Evolutionary conservation across 768 basidiomycete species (phyloP), one percentile per base, ranked within the genome.

Genomic region (Pleurotus ostreatus): DNA sequence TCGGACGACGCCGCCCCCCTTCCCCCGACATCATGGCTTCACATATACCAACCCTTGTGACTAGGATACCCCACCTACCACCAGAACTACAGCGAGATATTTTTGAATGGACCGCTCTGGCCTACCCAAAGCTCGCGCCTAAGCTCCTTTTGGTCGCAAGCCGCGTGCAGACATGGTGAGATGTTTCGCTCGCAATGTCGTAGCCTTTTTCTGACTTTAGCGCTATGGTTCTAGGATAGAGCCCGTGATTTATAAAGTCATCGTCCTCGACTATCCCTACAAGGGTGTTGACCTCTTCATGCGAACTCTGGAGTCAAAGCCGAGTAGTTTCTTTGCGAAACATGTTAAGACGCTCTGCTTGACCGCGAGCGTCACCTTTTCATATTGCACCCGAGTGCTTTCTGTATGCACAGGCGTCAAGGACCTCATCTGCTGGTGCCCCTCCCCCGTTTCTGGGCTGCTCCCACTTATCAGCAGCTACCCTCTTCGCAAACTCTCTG

Each of bases 321-420:
- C 75, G 1, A 49, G 63, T 16, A 59, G 60, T 15, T 77, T 77
- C 63, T 73, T 77, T 54, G 65, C 68, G 4, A 55, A 56, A 13
- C 59, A 70, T 59, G 75, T 77, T 56, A 74, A 71, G 60, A 65
- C 64, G 46, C 66, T 78, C 5, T 77, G 75, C 58, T 56, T 78
- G 55, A 69, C 74, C 3, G 65, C 68, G 2, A 68, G 68, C 12
- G 68, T 74, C 38, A 51, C 55, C n/a, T 59, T 63, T 26, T 23
- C 37, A n/a, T 58, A 70, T 52, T 70, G 72, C 13, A 61, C 59
- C 40, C 62, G 56, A n/a, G 69, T 77, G 44, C 62, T 77, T 12
- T 57, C 60, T 13, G 64, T 66, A 16, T 78, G 77, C 61, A 72
- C 66, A 2, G 71, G 74, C 15, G 69, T 74, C 44, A 60, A 64